These are phyloP conservation scores for Globisporangium abappressorium DNA, from an alignment of 352 stramenopile species.

Conservation along the genomic window DNA sequence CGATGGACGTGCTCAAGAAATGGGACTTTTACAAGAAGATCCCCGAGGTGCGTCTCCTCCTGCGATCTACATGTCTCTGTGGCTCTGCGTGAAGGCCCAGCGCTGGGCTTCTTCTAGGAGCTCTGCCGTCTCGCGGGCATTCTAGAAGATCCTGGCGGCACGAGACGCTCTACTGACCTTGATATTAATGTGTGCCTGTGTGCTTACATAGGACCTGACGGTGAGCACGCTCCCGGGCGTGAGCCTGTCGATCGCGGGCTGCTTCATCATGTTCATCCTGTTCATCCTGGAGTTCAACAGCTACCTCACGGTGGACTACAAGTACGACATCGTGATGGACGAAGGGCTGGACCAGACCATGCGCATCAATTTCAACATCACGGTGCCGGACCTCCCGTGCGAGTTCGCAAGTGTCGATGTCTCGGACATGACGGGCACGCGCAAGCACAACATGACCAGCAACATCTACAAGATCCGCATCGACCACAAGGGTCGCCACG, in stretches of 20 bases:
- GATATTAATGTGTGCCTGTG: neutral
- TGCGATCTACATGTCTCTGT: neutral
- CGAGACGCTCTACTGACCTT: neutral
- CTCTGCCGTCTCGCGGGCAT: neutral
- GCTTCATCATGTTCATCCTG: conserved; percentile 88
- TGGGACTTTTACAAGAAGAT: conserved; percentile 93
- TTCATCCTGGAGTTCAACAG: conserved; percentile 90
- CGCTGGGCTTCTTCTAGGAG: neutral
- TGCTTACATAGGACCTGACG: conserved; percentile 64
- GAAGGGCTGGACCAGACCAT: conserved; percentile 80
- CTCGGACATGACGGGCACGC: conserved; percentile 96
- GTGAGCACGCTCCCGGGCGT: conserved; percentile 84
- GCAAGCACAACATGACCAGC: conserved; percentile 97
- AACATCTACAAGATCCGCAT: conserved; percentile 97
- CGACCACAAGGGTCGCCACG: conserved; percentile 79
- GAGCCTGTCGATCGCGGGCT: conserved; percentile 77
- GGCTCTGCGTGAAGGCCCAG: neutral
- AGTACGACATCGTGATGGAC: conserved; percentile 90
- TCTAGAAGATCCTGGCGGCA: conserved; percentile 10
- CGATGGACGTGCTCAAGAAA: conserved; percentile 88
- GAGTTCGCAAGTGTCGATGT: conserved; percentile 97
- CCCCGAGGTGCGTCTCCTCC: conserved; percentile 53
- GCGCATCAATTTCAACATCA: conserved; percentile 99
- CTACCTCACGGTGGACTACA: conserved; percentile 84
- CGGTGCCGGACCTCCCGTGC: conserved; percentile 95